Percentiles rank a stretch among this genome's conserved stretches.
Conservation (phyloP, 495 filamentous ascomycete genomes). For the Bathelium albidoporum region DNA sequence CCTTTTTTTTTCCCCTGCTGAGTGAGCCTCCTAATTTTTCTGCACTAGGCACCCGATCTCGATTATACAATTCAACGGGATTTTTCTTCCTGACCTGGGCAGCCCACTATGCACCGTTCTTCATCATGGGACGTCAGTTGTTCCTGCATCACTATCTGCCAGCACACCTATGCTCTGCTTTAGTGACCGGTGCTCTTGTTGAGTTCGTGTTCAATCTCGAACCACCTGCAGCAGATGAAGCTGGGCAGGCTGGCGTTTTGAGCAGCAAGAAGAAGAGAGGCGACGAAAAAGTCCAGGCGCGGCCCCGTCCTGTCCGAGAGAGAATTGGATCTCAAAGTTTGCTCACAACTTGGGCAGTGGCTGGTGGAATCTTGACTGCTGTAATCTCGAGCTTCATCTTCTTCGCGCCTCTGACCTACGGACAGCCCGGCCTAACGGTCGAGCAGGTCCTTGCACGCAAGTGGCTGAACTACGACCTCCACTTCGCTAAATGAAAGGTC, state of each 20-base stretch:
- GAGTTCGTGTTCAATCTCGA: constrained; percentile 95
- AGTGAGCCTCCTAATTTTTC: not conserved
- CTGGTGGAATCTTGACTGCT: constrained; percentile 53
- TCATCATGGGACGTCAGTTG: constrained; percentile 64
- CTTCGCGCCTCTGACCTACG: constrained; percentile 91
- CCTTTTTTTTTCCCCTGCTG: not conserved
- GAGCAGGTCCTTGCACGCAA: constrained; percentile 75
- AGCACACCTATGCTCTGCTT: constrained; percentile 81
- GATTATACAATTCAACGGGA: constrained; percentile 93
- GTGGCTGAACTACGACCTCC: constrained; percentile 94
- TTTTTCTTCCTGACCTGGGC: constrained; percentile 92
- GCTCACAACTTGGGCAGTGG: constrained; percentile 66
- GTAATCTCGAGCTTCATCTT: constrained; percentile 77
- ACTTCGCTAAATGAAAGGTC: constrained; percentile 82
- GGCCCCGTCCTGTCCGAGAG: constrained; percentile 55
- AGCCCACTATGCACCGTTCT: constrained; percentile 66
- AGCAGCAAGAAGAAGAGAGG: constrained; percentile 42
- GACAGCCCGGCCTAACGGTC: constrained; percentile 79
- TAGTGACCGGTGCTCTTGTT: constrained; percentile 89
- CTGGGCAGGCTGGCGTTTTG: constrained; percentile 34
- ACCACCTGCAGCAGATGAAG: constrained; percentile 36
- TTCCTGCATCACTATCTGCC: constrained; percentile 74
- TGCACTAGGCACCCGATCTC: constrained; percentile 65
- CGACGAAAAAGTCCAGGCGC: constrained; percentile 7
- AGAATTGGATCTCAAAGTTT: constrained; percentile 71